These are phyloP conservation scores for Periconia sp. DNA, from an alignment of 2,329 filamentous ascomycete species.

Conservation along the genomic window DNA sequence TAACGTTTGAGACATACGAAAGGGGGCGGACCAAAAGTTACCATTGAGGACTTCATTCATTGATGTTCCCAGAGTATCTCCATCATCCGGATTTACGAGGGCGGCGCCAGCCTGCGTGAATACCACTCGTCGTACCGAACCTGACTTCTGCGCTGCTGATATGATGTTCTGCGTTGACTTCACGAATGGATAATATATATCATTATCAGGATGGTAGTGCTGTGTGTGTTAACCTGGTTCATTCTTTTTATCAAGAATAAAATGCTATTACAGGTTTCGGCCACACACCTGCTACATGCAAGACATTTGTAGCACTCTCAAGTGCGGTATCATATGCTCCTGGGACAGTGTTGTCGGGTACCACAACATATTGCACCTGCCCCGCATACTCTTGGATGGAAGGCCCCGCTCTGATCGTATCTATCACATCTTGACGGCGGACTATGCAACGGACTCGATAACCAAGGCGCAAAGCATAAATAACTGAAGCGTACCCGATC, in stretches of 20 bases:
- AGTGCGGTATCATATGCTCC: slow-evolving; percentile 34
- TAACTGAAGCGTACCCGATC: slow-evolving; percentile 33
- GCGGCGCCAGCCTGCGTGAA: slow-evolving; percentile 40
- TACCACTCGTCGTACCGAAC: slow-evolving; percentile 29
- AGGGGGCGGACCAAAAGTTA: slow-evolving; percentile 2
- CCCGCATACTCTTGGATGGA: slow-evolving; percentile 26
- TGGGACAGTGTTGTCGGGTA: slow-evolving; percentile 29
- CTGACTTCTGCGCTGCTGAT: slow-evolving; percentile 24
- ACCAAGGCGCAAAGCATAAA: slow-evolving; percentile 27
- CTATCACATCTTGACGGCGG: slow-evolving; percentile 29
- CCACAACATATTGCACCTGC: slow-evolving; percentile 26
- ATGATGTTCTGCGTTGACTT: slow-evolving; percentile 34
- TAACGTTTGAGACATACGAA: background rate
- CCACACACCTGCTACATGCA: slow-evolving; percentile 40
- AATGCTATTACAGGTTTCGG: slow-evolving; percentile 23
- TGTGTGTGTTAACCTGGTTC: slow-evolving; percentile 2
- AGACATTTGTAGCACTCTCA: slow-evolving; percentile 22
- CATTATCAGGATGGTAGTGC: slow-evolving; percentile 34
- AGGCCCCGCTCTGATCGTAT: slow-evolving; percentile 23
- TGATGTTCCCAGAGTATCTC: slow-evolving; percentile 29
- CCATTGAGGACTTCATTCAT: slow-evolving; percentile 31
- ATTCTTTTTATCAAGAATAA: background rate
- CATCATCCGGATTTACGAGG: slow-evolving; percentile 34
- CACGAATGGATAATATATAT: slow-evolving; percentile 37
- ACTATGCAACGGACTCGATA: slow-evolving; percentile 39